Percentiles rank a stretch among this genome's conserved stretches.
phyloP scores from a whole-genome alignment of 768 basidiomycete species.

The Cantharellus cinnabarinus region DNA sequence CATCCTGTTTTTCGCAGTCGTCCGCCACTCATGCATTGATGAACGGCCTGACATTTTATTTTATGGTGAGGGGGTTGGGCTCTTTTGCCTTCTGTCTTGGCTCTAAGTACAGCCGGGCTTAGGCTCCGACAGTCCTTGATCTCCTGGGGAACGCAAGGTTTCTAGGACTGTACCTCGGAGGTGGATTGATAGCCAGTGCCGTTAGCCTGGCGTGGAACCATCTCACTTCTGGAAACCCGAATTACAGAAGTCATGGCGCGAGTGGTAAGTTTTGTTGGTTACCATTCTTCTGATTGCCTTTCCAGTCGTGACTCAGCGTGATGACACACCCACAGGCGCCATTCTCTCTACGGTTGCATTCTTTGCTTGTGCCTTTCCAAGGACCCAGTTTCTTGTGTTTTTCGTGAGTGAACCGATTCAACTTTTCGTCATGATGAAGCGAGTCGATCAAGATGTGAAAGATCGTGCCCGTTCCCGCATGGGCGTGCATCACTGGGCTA shows the following conservation, averaged over 20 bases:
- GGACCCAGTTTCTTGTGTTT: not conserved
- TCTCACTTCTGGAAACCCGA: not conserved
- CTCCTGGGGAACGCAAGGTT: not conserved
- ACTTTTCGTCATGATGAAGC: not conserved
- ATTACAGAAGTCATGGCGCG: conserved; percentile 4
- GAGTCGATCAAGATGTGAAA: not conserved
- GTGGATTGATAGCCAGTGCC: conserved; percentile 3
- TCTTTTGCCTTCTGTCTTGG: not conserved
- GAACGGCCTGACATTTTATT: conserved; percentile 7
- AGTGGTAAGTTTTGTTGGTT: conserved; percentile 3
- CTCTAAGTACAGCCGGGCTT: not conserved
- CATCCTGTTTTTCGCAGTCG: conserved; percentile 6
- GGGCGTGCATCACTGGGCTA: conserved; percentile 2
- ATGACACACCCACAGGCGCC: not conserved
- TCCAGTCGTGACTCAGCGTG: not conserved
- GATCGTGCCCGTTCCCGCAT: conserved; percentile 9
- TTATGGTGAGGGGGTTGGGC: conserved; percentile 1
- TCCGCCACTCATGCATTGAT: conserved; percentile 1
- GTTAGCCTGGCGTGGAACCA: conserved; percentile 4
- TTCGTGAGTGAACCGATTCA: not conserved
- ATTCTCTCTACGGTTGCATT: not conserved
- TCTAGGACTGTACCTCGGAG: conserved; percentile 7
- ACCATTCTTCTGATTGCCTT: not conserved
- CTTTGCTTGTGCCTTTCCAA: conserved; percentile 1
- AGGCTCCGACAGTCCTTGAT: not conserved